These are phyloP conservation scores for Telopea speciosissima DNA, from an alignment of 177 flowering plant genomes.

Conservation along the genomic window DNA sequence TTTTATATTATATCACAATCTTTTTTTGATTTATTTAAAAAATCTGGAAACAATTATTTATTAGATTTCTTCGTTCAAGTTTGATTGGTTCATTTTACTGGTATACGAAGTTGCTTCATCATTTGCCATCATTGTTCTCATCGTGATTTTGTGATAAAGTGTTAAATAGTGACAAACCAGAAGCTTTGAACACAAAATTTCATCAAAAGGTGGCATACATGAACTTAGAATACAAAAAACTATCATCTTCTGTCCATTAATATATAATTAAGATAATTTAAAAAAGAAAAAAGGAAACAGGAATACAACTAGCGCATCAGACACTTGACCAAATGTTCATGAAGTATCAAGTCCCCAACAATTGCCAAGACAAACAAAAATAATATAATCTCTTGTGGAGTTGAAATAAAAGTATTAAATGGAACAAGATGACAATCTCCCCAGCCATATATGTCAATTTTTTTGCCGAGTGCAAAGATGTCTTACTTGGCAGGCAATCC, in stretches of 20 bases:
- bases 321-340: neutral
- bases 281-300: too few relatives aligned
- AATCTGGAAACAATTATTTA: too few relatives aligned
- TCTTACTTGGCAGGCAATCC: conserved; percentile 91
- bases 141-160: too few relatives aligned
- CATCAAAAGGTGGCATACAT: too few relatives aligned
- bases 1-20: too few relatives aligned
- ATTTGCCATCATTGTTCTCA: neutral
- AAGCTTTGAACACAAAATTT: too few relatives aligned
- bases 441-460: neutral
- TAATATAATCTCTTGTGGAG: neutral
- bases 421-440: neutral
- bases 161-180: too few relatives aligned
- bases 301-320: neutral
- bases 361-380: neutral
- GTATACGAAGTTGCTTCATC: neutral
- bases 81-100: too few relatives aligned
- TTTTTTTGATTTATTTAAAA: too few relatives aligned
- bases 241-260: neutral
- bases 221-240: too few relatives aligned
- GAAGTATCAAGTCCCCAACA: neutral
- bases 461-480: neutral
- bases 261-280: too few relatives aligned
- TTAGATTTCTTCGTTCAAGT: too few relatives aligned
- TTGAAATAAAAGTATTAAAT: neutral